Evolutionary conservation across 352 stramenopile genomes (phyloP).

Genomic region (Globisporangium cederbergense): DNA sequence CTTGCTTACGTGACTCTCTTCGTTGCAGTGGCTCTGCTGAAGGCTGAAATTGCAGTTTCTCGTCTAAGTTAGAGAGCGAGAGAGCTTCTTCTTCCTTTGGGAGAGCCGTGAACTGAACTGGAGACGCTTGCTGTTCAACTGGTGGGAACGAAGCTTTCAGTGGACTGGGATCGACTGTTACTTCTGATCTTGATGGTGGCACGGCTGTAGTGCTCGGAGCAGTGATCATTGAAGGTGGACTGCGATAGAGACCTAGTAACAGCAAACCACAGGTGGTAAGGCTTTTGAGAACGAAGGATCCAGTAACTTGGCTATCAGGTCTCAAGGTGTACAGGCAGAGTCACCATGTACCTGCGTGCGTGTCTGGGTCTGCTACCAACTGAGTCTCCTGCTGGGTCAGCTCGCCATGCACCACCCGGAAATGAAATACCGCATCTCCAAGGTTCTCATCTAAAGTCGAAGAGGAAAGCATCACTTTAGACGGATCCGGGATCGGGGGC

Average conservation of each 20-base stretch:
- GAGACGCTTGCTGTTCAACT: neutral
- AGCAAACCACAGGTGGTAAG: neutral
- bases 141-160: neutral
- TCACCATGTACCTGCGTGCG: conserved; percentile 22
- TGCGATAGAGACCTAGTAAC: conserved; percentile 7
- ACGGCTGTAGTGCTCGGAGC: too few species aligned
- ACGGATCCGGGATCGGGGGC: conserved; percentile 40
- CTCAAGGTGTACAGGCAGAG: neutral
- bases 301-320: too few species aligned
- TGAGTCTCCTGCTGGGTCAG: conserved; percentile 22
- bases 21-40: neutral
- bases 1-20: conserved; percentile 4
- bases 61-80: conserved; percentile 4
- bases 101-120: neutral
- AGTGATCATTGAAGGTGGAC: neutral
- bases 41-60: neutral
- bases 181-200: neutral
- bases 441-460: conserved; percentile 10
- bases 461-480: conserved; percentile 24
- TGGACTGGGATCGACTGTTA: neutral
- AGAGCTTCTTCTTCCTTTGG: neutral
- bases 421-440: conserved; percentile 25
- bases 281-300: neutral
- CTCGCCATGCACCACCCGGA: conserved; percentile 34
- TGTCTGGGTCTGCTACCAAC: conserved; percentile 35